These are phyloP conservation scores for Aspergillus taichungensis DNA, from an alignment of 495 filamentous ascomycete genomes.

Conservation along the genomic window DNA sequence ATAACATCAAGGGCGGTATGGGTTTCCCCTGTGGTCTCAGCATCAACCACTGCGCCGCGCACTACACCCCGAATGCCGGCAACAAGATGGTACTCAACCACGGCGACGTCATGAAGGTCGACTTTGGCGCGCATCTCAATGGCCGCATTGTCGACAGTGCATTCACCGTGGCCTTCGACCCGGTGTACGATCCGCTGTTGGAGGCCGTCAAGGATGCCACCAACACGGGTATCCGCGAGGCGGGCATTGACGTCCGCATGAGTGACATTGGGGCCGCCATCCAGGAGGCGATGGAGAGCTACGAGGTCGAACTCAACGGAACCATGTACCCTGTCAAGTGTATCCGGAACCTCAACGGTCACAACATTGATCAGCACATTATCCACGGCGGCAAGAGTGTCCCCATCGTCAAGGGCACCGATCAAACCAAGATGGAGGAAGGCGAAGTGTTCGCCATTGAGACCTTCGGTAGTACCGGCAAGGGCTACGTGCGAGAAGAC, in stretches of 20 bases:
- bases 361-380: conserved; percentile 75
- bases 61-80: conserved; percentile 88
- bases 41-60: conserved; percentile 80
- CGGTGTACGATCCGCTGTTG: conserved; percentile 74
- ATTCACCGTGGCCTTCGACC: conserved; percentile 84
- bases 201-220: conserved; percentile 78
- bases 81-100: conserved; percentile 74
- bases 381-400: conserved; percentile 89
- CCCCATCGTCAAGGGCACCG: conserved; percentile 74
- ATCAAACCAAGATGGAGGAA: conserved; percentile 88
- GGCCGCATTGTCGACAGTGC: conserved; percentile 88
- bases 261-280: conserved; percentile 68
- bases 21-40: conserved; percentile 84
- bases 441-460: conserved; percentile 90
- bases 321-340: conserved; percentile 73
- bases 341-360: conserved; percentile 82
- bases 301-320: conserved; percentile 72
- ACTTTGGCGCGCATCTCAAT: conserved; percentile 87
- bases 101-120: conserved; percentile 86
- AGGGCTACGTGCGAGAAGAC: conserved; percentile 74
- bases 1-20: conserved; percentile 71
- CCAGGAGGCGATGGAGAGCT: conserved; percentile 85
- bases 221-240: conserved; percentile 75
- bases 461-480: conserved; percentile 89
- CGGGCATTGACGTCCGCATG: conserved; percentile 73